A percentile compares a stretch with the other conserved stretches of the same genome.
phyloP scores from a whole-genome alignment of 257 asterid species.

The Capsicum rhomboideum region DNA sequence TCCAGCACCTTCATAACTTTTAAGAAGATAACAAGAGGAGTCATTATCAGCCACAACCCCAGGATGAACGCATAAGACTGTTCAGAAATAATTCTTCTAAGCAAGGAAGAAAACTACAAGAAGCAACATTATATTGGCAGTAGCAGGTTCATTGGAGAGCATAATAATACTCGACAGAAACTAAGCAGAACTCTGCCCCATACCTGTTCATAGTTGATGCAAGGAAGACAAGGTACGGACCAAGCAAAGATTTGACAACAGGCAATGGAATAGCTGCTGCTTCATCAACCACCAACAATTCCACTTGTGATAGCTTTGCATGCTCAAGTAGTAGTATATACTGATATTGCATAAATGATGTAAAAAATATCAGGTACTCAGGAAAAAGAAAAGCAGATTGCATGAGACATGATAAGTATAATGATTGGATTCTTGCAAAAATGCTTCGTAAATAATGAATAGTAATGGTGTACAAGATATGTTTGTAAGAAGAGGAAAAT shows the following conservation, averaged over 20 bases:
- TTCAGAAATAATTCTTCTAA: not conserved
- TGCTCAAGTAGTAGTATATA: conserved; percentile 79
- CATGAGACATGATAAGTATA: not conserved
- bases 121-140: not conserved
- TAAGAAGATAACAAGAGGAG: too few species aligned
- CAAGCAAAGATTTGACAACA: conserved; percentile 82
- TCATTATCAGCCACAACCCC: too few species aligned
- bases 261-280: conserved; percentile 98
- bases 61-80: too few species aligned
- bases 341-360: conserved; percentile 31
- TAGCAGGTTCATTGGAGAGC: not conserved
- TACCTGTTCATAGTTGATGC: conserved; percentile 96
- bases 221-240: conserved; percentile 92
- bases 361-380: not conserved
- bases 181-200: not conserved
- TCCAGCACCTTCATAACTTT: too few species aligned
- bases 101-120: not conserved
- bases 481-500: not conserved
- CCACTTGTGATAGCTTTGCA: conserved; percentile 88
- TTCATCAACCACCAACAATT: conserved; percentile 85
- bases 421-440: not conserved
- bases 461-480: not conserved
- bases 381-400: not conserved
- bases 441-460: not conserved
- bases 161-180: not conserved